Conservation (phyloP, 805 yeast species). For the Zygoascus ofunaensis region DNA sequence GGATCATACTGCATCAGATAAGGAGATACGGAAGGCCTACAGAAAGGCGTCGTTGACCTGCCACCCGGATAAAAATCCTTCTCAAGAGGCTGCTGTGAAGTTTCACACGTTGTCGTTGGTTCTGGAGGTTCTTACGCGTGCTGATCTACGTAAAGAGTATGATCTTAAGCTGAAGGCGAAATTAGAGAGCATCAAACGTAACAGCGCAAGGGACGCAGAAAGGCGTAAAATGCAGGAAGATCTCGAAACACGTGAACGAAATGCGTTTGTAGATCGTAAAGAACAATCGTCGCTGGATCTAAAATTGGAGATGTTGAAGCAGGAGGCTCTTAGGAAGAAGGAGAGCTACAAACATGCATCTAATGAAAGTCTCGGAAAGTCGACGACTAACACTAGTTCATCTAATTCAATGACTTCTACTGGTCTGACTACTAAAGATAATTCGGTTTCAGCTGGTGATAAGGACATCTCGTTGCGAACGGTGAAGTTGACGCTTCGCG, state of each 20-base stretch:
- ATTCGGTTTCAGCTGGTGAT: too few species aligned
- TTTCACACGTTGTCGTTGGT: constrained; percentile 20
- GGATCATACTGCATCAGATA: constrained; percentile 48
- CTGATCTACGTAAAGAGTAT: constrained; percentile 13
- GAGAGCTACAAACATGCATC: constrained; percentile 2
- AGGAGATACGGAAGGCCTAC: constrained; percentile 84
- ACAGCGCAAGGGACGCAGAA: constrained; percentile 9
- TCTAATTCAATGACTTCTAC: too few species aligned
- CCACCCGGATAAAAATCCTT: constrained; percentile 25
- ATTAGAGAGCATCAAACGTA: constrained; percentile 8
- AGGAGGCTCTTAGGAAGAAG: constrained; percentile 13
- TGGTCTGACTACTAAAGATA: too few species aligned
- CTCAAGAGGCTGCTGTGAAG: constrained; percentile 21
- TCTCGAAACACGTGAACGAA: constrained; percentile 18
- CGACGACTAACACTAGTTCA: not conserved
- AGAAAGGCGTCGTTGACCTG: constrained; percentile 78
- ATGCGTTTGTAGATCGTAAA: constrained; percentile 5
- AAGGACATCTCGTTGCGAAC: too few species aligned
- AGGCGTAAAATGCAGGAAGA: constrained; percentile 18
- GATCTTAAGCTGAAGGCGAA: constrained; percentile 14
- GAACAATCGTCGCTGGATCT: constrained; percentile 8
- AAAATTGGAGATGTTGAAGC: constrained; percentile 12
- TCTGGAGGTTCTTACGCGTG: constrained; percentile 16
- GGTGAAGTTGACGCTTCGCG: too few species aligned
- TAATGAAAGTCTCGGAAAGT: too few species aligned